Evolutionary conservation across 768 basidiomycete species (phyloP), one percentile per base, ranked within the genome.

Genomic region (Mycena maculata): DNA sequence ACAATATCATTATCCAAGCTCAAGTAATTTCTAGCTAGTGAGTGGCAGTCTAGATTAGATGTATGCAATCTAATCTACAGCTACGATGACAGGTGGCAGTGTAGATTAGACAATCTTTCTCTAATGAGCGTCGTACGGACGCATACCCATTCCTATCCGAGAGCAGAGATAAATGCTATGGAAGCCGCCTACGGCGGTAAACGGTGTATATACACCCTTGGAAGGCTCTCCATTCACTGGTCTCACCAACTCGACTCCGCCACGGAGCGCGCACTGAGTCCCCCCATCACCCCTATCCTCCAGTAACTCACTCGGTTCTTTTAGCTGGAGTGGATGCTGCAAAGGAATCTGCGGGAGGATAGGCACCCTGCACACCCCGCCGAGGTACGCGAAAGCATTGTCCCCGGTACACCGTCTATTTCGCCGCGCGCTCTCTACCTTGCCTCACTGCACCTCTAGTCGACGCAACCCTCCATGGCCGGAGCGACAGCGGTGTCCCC

Each of bases 301-400:
- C 48, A 18, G 4, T 52, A 8, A 8, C 48, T 23, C 2, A 33
- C 52, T 53, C 33, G 25, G n/a, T 39, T 18, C 31, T 41, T 60
- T 65, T 15, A 69, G 68, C 56, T 69, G 25, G 12, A 56, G 36
- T 38, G 41, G 45, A 72, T 72, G 71, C 56, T 72, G 36, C n/a
- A 15, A n/a, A 50, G 64, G 27, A 69, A 67, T 15, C 60, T 71
- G 38, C 63, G 49, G 59, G 53, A 62, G 31, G 49, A 66, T 58
- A 60, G 59, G 65, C 48, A 69, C 61, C 64, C 58, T 30, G 16
- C 36, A 5, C 71, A 72, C 47, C 36, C 64, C 22, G 68, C 44
- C 50, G 63, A 72, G 55, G 64, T 69, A 9, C 55, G 68, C 31
- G 71, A 72, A 65, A 69, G 63, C 63, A 2, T 69, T 48, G 68